A percentile compares a stretch with the other conserved stretches of the same genome.
Evolutionary conservation across 148 eudicot genomes (phyloP).

Genomic region (Bassia scoparia): DNA sequence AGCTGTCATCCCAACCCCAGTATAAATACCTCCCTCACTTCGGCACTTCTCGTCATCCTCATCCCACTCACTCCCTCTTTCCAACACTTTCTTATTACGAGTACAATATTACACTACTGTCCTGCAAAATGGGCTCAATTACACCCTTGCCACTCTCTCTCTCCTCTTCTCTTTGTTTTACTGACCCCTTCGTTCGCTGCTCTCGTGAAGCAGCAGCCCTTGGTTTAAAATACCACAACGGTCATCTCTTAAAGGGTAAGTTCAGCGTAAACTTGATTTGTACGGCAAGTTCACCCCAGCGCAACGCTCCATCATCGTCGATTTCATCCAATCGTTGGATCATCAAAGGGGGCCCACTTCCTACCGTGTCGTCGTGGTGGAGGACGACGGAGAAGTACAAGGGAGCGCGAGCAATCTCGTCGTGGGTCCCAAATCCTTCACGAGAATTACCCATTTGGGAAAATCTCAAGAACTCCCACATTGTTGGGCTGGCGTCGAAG

Average conservation of each 20-base stretch:
- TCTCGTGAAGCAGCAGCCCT: slow-evolving; percentile 42
- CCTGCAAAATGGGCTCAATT: slow-evolving; percentile 26
- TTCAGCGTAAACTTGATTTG: slow-evolving; percentile 58
- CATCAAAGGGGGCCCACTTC: slow-evolving; percentile 28
- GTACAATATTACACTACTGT: not conserved
- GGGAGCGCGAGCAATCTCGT: slow-evolving; percentile 30
- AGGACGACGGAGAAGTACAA: slow-evolving; percentile 54
- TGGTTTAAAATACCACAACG: slow-evolving; percentile 53
- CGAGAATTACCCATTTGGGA: slow-evolving; percentile 50
- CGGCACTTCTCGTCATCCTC: slow-evolving; percentile 13
- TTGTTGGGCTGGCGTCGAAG: slow-evolving; percentile 23
- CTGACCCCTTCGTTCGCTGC: slow-evolving; percentile 28
- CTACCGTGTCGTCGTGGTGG: slow-evolving; percentile 74
- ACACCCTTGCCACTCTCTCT: slow-evolving; percentile 27
- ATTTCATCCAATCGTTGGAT: slow-evolving; percentile 49
- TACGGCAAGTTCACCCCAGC: slow-evolving; percentile 60
- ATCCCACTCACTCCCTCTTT: not conserved
- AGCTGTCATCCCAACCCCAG: slow-evolving; percentile 35
- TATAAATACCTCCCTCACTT: slow-evolving; percentile 34
- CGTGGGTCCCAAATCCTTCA: slow-evolving; percentile 41
- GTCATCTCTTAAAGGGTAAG: slow-evolving; percentile 54
- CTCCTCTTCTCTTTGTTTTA: slow-evolving; percentile 14
- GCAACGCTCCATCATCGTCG: slow-evolving; percentile 61
- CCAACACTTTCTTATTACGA: not conserved
- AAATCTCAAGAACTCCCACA: slow-evolving; percentile 34